Evolutionary conservation across 2,329 filamentous ascomycete species (phyloP), one percentile per base, ranked within the genome.

Genomic region (Falciphora oryzae): DNA sequence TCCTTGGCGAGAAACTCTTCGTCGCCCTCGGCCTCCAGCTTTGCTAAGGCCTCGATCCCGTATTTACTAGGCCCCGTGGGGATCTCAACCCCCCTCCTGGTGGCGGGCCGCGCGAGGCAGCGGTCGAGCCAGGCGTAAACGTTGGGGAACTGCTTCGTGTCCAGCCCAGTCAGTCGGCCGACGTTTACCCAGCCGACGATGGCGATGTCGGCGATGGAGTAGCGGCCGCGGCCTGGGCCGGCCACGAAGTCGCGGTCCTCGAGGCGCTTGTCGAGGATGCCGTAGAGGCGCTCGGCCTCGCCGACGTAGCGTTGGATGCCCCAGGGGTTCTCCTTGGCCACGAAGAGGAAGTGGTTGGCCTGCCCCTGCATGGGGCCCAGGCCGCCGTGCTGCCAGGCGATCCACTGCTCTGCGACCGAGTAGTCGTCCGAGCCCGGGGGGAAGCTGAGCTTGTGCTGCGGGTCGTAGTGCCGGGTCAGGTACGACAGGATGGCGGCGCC

Each of bases 111-210:
- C 68, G 84, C 81, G n/a, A 85, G 78, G 78, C 94, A 83, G 64
- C 81, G 81, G 69, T 89, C 84, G 68, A 92, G 83, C 92, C 92
- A 95, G 59, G 86, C 85, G 72, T 91, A 86, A 66, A 95, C 73
- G 61, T 83, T 74, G 4, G 91, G 90, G 77, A 92, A 95, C 67
- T 92, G 87, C 0, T 87, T 79, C 64, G 93, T 85, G 35, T 59
- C 62, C 13, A 31, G 31, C 2, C 32, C 57, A 10, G 28, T n/a
- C 28, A 7, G 16, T 3, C 27, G 25, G 16, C 32, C 27, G 16
- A 25, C 11, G 53, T 27, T 22, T 64, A 71, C 68, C 68, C 66
- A 71, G 0, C 70, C 61, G 11, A 68, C 32, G 7, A 69, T 71
- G 1, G 70, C 62, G 11, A 73, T 58, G 50, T 73, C 71, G 13